Conservation (phyloP, 176 grass and related monocot species). For the Carex cristatella region DNA sequence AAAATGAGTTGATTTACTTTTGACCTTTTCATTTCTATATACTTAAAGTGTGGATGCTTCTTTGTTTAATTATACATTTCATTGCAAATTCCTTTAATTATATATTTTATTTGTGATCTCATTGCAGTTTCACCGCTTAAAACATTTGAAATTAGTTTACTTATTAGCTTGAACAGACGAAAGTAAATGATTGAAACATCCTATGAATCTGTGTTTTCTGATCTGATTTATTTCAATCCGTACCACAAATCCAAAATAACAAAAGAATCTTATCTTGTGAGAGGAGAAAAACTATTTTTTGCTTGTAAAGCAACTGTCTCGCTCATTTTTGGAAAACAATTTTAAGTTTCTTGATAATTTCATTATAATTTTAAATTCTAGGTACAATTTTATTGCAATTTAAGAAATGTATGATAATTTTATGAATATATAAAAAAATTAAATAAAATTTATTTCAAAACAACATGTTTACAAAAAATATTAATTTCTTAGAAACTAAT, state of each 20-base stretch:
- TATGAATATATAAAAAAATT: too few species aligned
- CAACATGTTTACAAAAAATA: too few species aligned
- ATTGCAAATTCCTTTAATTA: neutral
- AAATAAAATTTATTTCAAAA: too few species aligned
- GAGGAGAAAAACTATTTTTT: too few species aligned
- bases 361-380: too few species aligned
- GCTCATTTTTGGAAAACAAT: too few species aligned
- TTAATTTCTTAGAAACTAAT: too few species aligned
- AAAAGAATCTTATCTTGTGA: too few species aligned
- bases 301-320: too few species aligned
- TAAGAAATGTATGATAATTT: too few species aligned
- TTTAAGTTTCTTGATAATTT: too few species aligned
- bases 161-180: neutral
- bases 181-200: neutral
- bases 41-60: neutral
- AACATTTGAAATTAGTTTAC: neutral
- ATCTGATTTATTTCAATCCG: neutral
- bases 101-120: neutral
- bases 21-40: neutral
- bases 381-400: too few species aligned
- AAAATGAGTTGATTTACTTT: neutral
- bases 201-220: neutral
- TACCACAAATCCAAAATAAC: neutral
- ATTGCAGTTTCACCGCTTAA: neutral
- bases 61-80: slow-evolving; percentile 6